Evolutionary conservation across 345 rosid genomes (phyloP).

Genomic region (Gossypium turneri): DNA sequence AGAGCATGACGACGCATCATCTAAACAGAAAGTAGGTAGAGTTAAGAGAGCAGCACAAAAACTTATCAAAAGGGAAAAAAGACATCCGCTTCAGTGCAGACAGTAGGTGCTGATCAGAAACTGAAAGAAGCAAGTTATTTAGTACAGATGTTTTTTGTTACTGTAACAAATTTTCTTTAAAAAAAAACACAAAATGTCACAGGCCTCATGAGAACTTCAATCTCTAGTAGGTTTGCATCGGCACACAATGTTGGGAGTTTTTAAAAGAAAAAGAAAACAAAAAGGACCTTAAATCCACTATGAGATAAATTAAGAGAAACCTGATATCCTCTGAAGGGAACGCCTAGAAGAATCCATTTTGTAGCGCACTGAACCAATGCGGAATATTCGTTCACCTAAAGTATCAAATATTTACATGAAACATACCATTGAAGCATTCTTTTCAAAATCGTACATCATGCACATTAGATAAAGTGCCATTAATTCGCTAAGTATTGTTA

Average conservation of each 20-base stretch:
- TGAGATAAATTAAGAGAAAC: slow-evolving; percentile 25
- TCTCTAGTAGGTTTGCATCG: not conserved
- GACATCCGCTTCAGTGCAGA: not conserved
- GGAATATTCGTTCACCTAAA: slow-evolving; percentile 73
- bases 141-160: not conserved
- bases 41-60: not conserved
- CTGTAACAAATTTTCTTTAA: no score
- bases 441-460: not conserved
- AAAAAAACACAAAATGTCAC: not conserved
- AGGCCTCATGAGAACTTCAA: not conserved
- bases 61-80: not conserved
- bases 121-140: not conserved
- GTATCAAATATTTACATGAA: slow-evolving; percentile 7
- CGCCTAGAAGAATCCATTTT: slow-evolving; percentile 90
- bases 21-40: slow-evolving; percentile 30
- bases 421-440: slow-evolving; percentile 12
- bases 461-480: not conserved
- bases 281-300: not conserved
- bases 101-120: not conserved
- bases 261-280: not conserved
- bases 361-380: slow-evolving; percentile 76
- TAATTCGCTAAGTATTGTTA: slow-evolving; percentile 14
- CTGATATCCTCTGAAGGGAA: slow-evolving; percentile 85
- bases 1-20: slow-evolving; percentile 45
- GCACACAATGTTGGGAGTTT: no score